Conservation (phyloP, 345 rosid genomes). For the Brassica cretica region DNA sequence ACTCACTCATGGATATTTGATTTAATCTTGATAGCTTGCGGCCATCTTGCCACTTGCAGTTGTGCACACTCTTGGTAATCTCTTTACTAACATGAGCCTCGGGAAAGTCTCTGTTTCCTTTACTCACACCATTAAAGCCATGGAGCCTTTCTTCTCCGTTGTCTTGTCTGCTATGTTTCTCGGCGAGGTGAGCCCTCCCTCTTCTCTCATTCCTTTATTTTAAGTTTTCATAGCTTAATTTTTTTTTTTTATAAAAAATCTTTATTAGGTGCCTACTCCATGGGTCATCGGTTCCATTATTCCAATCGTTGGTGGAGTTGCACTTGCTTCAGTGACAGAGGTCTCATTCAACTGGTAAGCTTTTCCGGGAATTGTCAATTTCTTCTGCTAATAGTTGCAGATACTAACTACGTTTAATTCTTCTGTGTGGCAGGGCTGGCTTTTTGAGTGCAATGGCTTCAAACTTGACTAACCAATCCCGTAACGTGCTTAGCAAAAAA, state of each 20-base stretch:
- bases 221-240: background rate
- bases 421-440: constrained; percentile 61
- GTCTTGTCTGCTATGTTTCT: constrained; percentile 90
- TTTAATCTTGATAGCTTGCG: constrained; percentile 56
- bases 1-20: constrained; percentile 19
- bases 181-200: constrained; percentile 62
- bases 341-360: constrained; percentile 91
- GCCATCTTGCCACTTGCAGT: constrained; percentile 84
- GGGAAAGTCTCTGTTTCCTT: constrained; percentile 99
- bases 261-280: constrained; percentile 61
- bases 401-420: background rate
- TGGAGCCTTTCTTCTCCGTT: constrained; percentile 99
- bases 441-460: constrained; percentile 95
- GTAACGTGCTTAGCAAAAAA: constrained; percentile 90
- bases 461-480: constrained; percentile 80
- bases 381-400: background rate
- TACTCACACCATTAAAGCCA: constrained; percentile 98
- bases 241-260: background rate
- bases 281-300: constrained; percentile 90
- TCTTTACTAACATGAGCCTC: constrained; percentile 95
- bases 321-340: constrained; percentile 89
- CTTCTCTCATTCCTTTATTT: background rate
- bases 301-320: constrained; percentile 97
- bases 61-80: constrained; percentile 86
- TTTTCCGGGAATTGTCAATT: background rate